A percentile compares a stretch with the other conserved stretches of the same genome.
Conservation (phyloP, 2,329 filamentous ascomycete genomes). For the Diplodia sapinea region DNA sequence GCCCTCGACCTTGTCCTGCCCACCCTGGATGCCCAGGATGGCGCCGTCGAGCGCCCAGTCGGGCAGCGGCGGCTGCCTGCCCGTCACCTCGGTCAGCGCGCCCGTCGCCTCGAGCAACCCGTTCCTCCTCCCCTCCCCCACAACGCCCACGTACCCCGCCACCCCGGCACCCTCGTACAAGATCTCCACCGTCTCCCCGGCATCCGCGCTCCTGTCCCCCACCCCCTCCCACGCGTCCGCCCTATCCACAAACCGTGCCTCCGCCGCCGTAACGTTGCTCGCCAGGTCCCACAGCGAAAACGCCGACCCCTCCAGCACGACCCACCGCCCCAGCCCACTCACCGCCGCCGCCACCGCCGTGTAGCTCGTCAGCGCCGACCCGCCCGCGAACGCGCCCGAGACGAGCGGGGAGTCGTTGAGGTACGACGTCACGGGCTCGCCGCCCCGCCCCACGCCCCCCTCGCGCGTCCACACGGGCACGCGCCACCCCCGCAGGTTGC, state of each 20-base stretch:
- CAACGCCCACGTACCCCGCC: not conserved
- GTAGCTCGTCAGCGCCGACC: constrained; percentile 44
- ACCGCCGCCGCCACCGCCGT: constrained; percentile 44
- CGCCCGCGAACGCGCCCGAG: constrained; percentile 38
- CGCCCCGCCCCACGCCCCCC: constrained; percentile 41
- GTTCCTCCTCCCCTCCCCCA: constrained; percentile 13
- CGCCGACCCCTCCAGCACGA: constrained; percentile 44
- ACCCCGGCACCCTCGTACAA: constrained; percentile 15
- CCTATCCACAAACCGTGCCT: constrained; percentile 9
- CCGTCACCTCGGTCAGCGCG: constrained; percentile 45
- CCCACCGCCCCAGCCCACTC: constrained; percentile 38
- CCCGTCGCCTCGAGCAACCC: constrained; percentile 36
- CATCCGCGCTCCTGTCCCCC: not conserved
- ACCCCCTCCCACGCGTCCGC: not conserved
- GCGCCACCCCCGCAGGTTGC: constrained; percentile 39
- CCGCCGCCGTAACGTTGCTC: constrained; percentile 30
- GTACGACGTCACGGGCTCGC: constrained; percentile 38
- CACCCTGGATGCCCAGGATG: constrained; percentile 48
- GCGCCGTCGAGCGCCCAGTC: constrained; percentile 38
- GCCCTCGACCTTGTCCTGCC: constrained; percentile 44
- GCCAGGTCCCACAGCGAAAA: constrained; percentile 45
- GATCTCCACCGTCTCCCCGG: not conserved
- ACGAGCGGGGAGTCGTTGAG: too few species aligned
- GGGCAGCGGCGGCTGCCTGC: constrained; percentile 44
- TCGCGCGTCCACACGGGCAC: constrained; percentile 40